Percentiles rank a stretch among this genome's conserved stretches.
phyloP scores from a whole-genome alignment of 371 early-diverging fungal species.

The Massospora cicadina region DNA sequence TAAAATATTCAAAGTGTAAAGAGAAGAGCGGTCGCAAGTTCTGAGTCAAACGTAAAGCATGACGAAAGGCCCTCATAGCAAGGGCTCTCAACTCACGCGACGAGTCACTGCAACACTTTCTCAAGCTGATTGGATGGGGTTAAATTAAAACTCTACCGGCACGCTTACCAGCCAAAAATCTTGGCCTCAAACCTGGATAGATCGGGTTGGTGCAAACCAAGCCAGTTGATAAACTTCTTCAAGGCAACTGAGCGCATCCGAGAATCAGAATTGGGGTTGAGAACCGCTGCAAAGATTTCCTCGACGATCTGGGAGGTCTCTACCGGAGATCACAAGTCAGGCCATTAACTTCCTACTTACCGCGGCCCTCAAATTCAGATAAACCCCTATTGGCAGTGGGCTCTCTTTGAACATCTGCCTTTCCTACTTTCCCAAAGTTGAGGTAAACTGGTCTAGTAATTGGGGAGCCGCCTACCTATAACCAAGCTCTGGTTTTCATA shows the following conservation, averaged over 20 bases:
- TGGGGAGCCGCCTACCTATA: background rate
- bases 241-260: background rate
- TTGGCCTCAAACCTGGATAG: background rate
- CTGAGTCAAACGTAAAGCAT: background rate
- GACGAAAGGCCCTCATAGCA: constrained; percentile 2
- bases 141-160: background rate
- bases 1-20: constrained; percentile 3
- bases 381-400: background rate
- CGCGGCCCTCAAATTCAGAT: background rate
- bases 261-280: background rate
- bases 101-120: background rate
- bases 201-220: background rate
- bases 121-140: background rate
- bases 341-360: background rate
- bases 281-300: background rate
- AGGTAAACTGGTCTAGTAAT: too few relatives aligned
- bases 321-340: background rate
- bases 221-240: background rate
- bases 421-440: background rate
- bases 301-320: background rate
- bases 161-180: background rate
- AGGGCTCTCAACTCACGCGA: constrained; percentile 6
- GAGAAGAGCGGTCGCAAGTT: background rate
- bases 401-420: background rate
- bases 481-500: background rate